A percentile compares a stretch with the other conserved stretches of the same genome.
These are phyloP conservation scores for Sporothrix brunneoviolacea DNA, from an alignment of 2,329 filamentous ascomycete species.

Conservation along the genomic window DNA sequence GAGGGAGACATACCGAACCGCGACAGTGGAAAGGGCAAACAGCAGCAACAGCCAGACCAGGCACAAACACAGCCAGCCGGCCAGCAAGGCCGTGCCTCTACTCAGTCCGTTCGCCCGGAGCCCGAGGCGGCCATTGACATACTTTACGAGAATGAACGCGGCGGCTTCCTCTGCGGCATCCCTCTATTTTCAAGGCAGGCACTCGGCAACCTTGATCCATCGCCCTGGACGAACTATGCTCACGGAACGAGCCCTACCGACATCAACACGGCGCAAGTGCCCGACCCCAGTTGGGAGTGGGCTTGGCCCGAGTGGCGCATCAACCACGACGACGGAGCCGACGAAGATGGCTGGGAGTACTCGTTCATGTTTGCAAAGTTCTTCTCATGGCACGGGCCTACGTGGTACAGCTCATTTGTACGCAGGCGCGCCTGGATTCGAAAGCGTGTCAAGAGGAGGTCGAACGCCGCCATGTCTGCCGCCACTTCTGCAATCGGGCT, in stretches of 20 bases:
- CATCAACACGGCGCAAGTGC: conserved; percentile 83
- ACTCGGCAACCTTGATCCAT: conserved; percentile 76
- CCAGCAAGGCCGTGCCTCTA: neutral
- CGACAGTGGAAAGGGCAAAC: neutral
- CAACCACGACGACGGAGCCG: conserved; percentile 64
- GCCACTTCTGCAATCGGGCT: conserved; percentile 7
- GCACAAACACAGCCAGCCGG: neutral
- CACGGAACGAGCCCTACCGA: conserved; percentile 55
- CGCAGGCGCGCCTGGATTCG: conserved; percentile 81
- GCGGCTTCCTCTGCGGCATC: conserved; percentile 80
- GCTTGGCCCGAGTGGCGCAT: conserved; percentile 60
- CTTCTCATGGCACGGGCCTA: conserved; percentile 81
- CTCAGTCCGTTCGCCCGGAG: conserved; percentile 4
- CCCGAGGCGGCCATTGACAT: conserved; percentile 65
- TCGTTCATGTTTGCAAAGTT: conserved; percentile 73
- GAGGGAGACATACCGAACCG: neutral
- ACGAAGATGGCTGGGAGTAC: conserved; percentile 94
- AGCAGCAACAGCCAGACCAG: neutral
- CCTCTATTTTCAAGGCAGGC: conserved; percentile 84
- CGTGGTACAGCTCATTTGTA: conserved; percentile 96
- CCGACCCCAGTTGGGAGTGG: conserved; percentile 95
- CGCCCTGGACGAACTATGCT: conserved; percentile 73
- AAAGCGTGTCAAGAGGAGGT: conserved; percentile 57
- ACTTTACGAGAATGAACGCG: conserved; percentile 92
- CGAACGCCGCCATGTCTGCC: neutral